Conservation (phyloP, 768 basidiomycete genomes). For the Pholiota molesta region DNA sequence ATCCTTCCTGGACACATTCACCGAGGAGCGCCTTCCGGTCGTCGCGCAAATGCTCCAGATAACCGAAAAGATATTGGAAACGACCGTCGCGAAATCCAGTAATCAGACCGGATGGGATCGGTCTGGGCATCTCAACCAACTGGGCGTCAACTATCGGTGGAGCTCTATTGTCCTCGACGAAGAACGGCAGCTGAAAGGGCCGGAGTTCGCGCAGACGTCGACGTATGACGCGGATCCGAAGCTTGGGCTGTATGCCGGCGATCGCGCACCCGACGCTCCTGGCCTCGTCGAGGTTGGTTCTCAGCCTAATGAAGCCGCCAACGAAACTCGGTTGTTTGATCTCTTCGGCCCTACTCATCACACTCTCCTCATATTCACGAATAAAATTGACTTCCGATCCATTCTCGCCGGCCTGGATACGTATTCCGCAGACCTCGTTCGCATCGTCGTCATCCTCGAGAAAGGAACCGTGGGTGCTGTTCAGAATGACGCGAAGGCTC, state of each 20-base stretch:
- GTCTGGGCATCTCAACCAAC: slow-evolving; percentile 34
- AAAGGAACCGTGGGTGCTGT: not conserved
- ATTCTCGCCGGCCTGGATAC: not conserved
- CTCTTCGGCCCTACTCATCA: slow-evolving; percentile 33
- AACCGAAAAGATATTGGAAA: slow-evolving; percentile 24
- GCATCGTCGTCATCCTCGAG: slow-evolving; percentile 1
- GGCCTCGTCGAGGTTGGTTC: slow-evolving; percentile 10
- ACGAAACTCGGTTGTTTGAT: slow-evolving; percentile 22
- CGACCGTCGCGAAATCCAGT: not conserved
- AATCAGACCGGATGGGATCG: slow-evolving; percentile 18
- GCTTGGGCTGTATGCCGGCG: slow-evolving; percentile 38
- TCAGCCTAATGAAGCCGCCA: not conserved
- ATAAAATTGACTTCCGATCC: not conserved
- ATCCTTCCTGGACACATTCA: slow-evolving; percentile 34
- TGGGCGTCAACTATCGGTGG: slow-evolving; percentile 56
- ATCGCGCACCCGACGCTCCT: slow-evolving; percentile 49
- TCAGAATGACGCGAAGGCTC: not conserved
- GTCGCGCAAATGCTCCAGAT: slow-evolving; percentile 38
- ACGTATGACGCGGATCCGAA: slow-evolving; percentile 30
- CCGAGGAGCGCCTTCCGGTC: slow-evolving; percentile 37
- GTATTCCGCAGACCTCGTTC: slow-evolving; percentile 2
- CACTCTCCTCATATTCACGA: slow-evolving; percentile 36
- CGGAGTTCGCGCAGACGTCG: not conserved
- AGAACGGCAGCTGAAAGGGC: slow-evolving; percentile 1
- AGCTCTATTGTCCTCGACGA: slow-evolving; percentile 51